Evolutionary conservation across 108 stramenopile genomes (phyloP).

Genomic region (Cylindrotheca closterium): DNA sequence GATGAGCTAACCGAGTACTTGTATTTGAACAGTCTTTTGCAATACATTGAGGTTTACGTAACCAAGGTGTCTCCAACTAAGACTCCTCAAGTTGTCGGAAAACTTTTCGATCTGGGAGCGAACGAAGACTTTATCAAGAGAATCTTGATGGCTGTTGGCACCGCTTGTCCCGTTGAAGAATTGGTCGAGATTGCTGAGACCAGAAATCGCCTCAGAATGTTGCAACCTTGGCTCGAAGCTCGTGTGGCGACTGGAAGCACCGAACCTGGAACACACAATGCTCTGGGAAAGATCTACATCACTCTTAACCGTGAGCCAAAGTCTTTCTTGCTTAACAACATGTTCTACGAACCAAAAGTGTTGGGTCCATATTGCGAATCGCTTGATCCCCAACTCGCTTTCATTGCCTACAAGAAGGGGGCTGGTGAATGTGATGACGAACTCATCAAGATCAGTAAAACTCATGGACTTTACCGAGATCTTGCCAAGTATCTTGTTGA

Average conservation of each 20-base stretch:
- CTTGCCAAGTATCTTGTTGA: slow-evolving; percentile 99
- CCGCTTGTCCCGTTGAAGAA: slow-evolving; percentile 98
- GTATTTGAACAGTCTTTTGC: slow-evolving; percentile 96
- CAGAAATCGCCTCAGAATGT: slow-evolving; percentile 93
- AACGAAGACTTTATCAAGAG: slow-evolving; percentile 99
- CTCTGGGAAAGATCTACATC: slow-evolving; percentile 99
- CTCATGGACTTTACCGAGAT: slow-evolving; percentile 97
- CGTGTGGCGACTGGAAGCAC: slow-evolving; percentile 99
- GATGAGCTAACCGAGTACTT: slow-evolving; percentile 99
- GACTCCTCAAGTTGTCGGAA: slow-evolving; percentile 99
- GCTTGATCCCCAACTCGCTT: slow-evolving; percentile 98
- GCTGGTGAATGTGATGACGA: slow-evolving; percentile 98
- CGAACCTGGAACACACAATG: slow-evolving; percentile 99
- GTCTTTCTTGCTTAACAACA: slow-evolving; percentile 98
- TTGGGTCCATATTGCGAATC: slow-evolving; percentile 99
- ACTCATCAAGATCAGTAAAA: slow-evolving; percentile 94
- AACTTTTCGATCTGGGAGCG: slow-evolving; percentile 96
- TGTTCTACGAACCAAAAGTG: slow-evolving; percentile 99
- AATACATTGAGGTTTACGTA: slow-evolving; percentile 99
- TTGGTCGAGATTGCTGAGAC: slow-evolving; percentile 97
- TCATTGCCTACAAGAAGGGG: slow-evolving; percentile 98
- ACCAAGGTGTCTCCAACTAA: slow-evolving; percentile 97
- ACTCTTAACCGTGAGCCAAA: slow-evolving; percentile 98
- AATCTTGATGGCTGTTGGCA: slow-evolving; percentile 97
- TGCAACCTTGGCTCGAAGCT: slow-evolving; percentile 99